Evolutionary conservation across 1,284 basidiomycete genomes (phyloP), one percentile per base, ranked within the genome.

Genomic region (Ustilago shanxiensis): DNA sequence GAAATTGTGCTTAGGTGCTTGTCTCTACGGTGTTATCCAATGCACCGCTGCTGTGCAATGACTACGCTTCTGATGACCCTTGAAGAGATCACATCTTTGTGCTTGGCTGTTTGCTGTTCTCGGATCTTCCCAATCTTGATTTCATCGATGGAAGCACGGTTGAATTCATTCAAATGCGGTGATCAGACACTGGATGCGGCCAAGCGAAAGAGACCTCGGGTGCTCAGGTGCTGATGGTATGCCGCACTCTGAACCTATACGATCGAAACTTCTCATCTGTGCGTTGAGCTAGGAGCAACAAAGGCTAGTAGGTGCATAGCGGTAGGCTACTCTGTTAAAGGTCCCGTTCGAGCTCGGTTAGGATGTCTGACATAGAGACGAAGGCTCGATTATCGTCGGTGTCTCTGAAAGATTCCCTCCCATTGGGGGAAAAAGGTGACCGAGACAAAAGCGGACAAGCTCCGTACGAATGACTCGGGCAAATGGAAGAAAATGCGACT

Each of bases 361-460:
- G 44, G 11, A 3, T 37, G 2, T 7, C 44, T 13, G 44, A 45
- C 7, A 20, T 20, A 20, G 44, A 45, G 44, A 45, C 44, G 44
- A 22, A n/a, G 49, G 49, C 49, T 29, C 26, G 6, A 14, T 51
- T 29, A 28, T 51, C 44, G 44, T 29, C 49, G 49, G 18, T 51
- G 49, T 29, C 24, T 51, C 49, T 51, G 49, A 28, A 31, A 20
- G 7, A 1, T 29, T 31, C 49, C 29, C 3, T 29, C 29, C 26
- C 49, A 51, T n/a, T n/a, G n/a, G n/a, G 49, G 18, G 28, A 51
- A 29, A 31, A 16, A 7, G 18, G n/a, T 51, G 49, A 53, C 51
- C 51, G 33, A 53, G 51, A 53, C 51, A 37, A 53, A 53, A n/a
- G 51, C 51, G 51, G 51, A 35, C 44, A 45, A n/a, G 44, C 44